Percentiles rank a stretch among this genome's conserved stretches.
Evolutionary conservation across 2,329 filamentous ascomycete genomes (phyloP).

Genomic region (Penicillium sp.): DNA sequence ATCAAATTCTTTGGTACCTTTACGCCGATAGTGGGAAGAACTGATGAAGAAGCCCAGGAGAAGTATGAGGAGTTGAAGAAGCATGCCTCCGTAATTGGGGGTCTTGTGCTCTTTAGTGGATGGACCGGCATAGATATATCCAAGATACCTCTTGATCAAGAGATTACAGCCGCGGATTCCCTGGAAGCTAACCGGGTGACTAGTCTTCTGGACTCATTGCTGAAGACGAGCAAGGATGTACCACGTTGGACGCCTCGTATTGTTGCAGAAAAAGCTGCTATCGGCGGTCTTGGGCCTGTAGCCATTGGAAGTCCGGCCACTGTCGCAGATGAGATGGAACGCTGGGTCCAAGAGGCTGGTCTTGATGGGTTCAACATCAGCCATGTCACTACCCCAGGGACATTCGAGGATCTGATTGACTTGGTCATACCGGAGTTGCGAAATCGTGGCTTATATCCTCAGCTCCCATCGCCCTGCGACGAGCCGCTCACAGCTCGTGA

Average conservation of each 20-base stretch:
- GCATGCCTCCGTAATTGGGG: constrained; percentile 59
- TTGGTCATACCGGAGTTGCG: constrained; percentile 54
- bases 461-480: constrained; percentile 32
- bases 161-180: constrained; percentile 59
- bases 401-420: constrained; percentile 58
- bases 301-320: constrained; percentile 51
- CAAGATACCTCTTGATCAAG: constrained; percentile 61
- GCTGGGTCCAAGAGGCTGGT: constrained; percentile 51
- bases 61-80: constrained; percentile 58
- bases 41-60: constrained; percentile 57
- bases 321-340: constrained; percentile 54
- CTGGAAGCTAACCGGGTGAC: constrained; percentile 58
- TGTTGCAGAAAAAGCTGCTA: constrained; percentile 52
- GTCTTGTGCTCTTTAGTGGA: constrained; percentile 60
- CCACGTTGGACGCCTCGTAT: constrained; percentile 52
- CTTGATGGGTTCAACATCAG: constrained; percentile 50
- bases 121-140: constrained; percentile 66
- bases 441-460: constrained; percentile 46
- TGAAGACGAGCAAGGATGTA: constrained; percentile 54
- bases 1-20: constrained; percentile 62
- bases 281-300: constrained; percentile 56
- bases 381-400: constrained; percentile 57
- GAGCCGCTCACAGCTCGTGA: constrained; percentile 57
- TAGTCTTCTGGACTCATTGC: constrained; percentile 55
- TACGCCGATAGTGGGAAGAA: constrained; percentile 55